Conservation (phyloP, 1,284 basidiomycete species). For the Heterobasidion occidentale region DNA sequence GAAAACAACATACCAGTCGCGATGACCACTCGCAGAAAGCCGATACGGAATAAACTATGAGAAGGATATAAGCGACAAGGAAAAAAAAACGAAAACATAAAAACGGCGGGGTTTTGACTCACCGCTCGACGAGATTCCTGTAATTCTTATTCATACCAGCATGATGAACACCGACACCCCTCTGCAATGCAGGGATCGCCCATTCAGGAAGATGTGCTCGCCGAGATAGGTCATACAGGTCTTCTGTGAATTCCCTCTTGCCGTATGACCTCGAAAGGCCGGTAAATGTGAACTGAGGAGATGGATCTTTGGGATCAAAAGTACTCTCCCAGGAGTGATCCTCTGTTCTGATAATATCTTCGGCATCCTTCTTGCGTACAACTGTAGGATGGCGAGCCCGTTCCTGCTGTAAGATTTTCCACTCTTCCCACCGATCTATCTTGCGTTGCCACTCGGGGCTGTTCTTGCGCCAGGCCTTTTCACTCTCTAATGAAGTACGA, state of each 20-base stretch:
- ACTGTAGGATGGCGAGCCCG: slow-evolving; percentile 31
- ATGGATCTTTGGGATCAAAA: slow-evolving; percentile 53
- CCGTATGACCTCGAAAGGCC: slow-evolving; percentile 32
- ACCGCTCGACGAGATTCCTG: slow-evolving; percentile 55
- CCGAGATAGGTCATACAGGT: slow-evolving; percentile 32
- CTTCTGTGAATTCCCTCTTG: slow-evolving; percentile 38
- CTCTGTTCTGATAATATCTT: slow-evolving; percentile 18
- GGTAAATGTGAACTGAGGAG: slow-evolving; percentile 52
- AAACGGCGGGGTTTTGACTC: slow-evolving; percentile 2
- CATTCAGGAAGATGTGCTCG: slow-evolving; percentile 31
- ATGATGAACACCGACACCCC: slow-evolving; percentile 67
- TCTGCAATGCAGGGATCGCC: slow-evolving; percentile 37
- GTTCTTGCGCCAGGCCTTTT: slow-evolving; percentile 39
- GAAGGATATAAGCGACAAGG: background rate
- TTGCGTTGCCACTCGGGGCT: slow-evolving; percentile 45
- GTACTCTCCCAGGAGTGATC: slow-evolving; percentile 38
- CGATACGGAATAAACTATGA: slow-evolving; percentile 47
- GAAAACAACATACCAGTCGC: slow-evolving; percentile 39
- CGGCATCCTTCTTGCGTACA: slow-evolving; percentile 29
- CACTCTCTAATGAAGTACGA: slow-evolving; percentile 29
- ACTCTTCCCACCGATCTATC: slow-evolving; percentile 41
- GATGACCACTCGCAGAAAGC: slow-evolving; percentile 56
- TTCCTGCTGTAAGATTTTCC: slow-evolving; percentile 36
- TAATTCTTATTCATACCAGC: slow-evolving; percentile 61
- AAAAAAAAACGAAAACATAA: no score